Evolutionary conservation across 208 protist genomes (phyloP).

Genomic region (Trypanosoma grayi): DNA sequence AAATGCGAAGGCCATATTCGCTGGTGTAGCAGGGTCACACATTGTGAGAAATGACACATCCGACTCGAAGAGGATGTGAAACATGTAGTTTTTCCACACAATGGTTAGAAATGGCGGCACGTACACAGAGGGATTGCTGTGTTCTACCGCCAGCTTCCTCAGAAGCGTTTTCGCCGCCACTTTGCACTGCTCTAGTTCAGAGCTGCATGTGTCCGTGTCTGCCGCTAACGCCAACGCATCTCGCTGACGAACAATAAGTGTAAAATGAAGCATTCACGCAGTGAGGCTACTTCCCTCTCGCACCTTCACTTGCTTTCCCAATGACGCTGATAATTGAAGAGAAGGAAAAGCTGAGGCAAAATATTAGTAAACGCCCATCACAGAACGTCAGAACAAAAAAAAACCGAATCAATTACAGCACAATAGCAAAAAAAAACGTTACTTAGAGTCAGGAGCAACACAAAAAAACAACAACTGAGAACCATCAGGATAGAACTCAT

Average conservation of each 20-base stretch:
- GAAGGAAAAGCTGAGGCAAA: constrained; percentile 7
- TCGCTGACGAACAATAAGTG: constrained; percentile 31
- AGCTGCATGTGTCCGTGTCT: constrained; percentile 27
- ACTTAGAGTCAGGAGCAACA: background rate
- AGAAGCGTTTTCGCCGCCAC: constrained; percentile 27
- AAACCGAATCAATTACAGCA: background rate
- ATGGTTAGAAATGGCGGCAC: constrained; percentile 24
- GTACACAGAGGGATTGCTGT: constrained; percentile 4
- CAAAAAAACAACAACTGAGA: constrained; percentile 7
- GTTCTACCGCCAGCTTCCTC: constrained; percentile 22
- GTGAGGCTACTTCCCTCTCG: background rate
- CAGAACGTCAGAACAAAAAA: constrained; percentile 1
- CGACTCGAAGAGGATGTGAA: constrained; percentile 28
- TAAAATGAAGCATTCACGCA: constrained; percentile 37
- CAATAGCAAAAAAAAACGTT: constrained; percentile 5
- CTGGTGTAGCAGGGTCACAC: constrained; percentile 23
- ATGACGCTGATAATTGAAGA: background rate
- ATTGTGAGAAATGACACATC: constrained; percentile 30
- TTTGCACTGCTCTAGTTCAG: constrained; percentile 28
- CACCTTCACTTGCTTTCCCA: background rate
- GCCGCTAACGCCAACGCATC: constrained; percentile 37
- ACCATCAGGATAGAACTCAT: background rate
- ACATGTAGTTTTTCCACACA: constrained; percentile 24
- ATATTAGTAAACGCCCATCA: background rate
- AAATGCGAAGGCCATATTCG: constrained; percentile 25